Conservation (phyloP, 1,139 yeast species). For the Hyphopichia burtonii region DNA sequence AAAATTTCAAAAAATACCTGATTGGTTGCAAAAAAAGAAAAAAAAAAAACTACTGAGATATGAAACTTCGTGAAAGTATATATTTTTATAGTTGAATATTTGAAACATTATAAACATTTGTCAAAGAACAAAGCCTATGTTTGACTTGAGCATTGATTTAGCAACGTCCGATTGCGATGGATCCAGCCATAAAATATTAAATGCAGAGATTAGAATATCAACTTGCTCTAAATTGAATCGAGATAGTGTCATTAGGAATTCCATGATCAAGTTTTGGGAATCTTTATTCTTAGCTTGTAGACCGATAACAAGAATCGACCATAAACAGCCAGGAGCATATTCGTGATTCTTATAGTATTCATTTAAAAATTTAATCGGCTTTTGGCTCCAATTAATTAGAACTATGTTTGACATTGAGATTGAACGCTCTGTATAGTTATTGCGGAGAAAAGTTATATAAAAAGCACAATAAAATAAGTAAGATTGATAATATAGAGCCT, state of each 20-base stretch:
- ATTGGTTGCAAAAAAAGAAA: too few relatives aligned
- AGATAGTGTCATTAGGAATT: background rate
- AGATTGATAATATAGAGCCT: constrained; percentile 1
- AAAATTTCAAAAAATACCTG: too few relatives aligned
- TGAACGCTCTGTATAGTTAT: background rate
- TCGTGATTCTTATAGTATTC: background rate
- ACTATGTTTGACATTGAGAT: background rate
- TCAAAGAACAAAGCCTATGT: background rate
- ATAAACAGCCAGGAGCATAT: constrained; percentile 3
- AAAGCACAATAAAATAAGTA: constrained; percentile 1
- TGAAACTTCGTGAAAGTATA: too few relatives aligned
- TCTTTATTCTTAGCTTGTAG: background rate
- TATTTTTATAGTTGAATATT: too few relatives aligned
- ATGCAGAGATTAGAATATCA: background rate
- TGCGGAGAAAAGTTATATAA: background rate
- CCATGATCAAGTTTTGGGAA: background rate
- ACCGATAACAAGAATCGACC: constrained; percentile 3
- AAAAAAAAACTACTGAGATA: too few relatives aligned
- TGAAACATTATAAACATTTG: too few relatives aligned
- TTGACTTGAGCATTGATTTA: background rate
- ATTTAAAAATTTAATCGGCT: background rate
- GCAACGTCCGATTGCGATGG: background rate
- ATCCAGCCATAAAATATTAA: background rate
- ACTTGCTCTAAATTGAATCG: constrained; percentile 2
- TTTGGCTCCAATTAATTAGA: background rate